Percentiles rank a stretch among this genome's conserved stretches.
These are phyloP conservation scores for Chara braunii DNA, from an alignment of 139 green algal genomes.

Conservation along the genomic window DNA sequence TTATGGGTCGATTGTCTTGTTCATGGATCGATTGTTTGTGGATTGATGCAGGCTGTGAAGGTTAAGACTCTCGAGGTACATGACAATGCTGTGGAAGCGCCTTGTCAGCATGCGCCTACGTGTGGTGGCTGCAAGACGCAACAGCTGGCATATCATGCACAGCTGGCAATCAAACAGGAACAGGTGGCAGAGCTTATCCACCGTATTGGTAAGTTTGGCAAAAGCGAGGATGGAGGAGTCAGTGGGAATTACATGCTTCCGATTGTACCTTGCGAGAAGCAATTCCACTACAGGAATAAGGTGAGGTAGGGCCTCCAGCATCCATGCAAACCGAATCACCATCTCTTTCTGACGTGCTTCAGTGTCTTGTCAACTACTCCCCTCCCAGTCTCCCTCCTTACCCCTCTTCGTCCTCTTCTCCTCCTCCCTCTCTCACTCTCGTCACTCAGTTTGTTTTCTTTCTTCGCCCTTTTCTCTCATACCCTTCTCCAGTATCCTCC, in stretches of 20 bases:
- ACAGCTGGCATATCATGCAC: constrained; percentile 59
- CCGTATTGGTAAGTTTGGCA: constrained; percentile 51
- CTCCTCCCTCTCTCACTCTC: background rate
- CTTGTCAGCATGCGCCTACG: constrained; percentile 47
- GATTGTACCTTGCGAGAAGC: constrained; percentile 37
- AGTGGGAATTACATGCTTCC: constrained; percentile 40
- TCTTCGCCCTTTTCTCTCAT: background rate
- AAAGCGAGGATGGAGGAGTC: background rate
- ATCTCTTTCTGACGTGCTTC: background rate
- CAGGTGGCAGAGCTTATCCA: constrained; percentile 59
- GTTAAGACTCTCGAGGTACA: constrained; percentile 43
- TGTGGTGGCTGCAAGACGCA: constrained; percentile 81
- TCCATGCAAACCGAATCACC: background rate
- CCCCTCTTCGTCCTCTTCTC: constrained; percentile 1
- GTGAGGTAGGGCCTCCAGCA: background rate
- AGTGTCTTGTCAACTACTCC: background rate
- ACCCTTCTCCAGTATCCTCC: background rate
- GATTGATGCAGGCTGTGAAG: constrained; percentile 53
- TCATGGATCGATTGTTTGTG: too few relatives aligned
- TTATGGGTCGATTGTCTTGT: too few relatives aligned
- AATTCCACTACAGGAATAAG: constrained; percentile 73
- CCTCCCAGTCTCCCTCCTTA: background rate
- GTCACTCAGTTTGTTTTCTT: background rate
- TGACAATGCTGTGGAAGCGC: constrained; percentile 37
- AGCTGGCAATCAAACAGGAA: constrained; percentile 60